Percentiles rank a stretch among this genome's conserved stretches.
Conservation (phyloP, 192 early-diverging fungal genomes). For the Neocallimastix lanati region DNA sequence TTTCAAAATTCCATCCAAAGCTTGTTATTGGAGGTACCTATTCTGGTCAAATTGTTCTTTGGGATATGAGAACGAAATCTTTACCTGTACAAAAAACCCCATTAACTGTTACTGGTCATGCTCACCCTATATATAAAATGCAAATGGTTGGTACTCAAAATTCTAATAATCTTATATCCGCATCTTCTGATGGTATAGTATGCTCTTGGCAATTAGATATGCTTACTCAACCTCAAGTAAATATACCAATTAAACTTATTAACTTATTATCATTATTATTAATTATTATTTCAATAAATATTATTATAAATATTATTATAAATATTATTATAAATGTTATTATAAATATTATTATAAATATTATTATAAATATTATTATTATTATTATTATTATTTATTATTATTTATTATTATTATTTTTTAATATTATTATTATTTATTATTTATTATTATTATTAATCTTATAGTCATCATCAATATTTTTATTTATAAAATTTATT, state of each 20-base stretch:
- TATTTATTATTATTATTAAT: no score
- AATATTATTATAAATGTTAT: no score
- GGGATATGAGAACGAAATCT: slow-evolving; percentile 88
- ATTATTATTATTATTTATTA: not conserved
- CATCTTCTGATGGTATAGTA: slow-evolving; percentile 83
- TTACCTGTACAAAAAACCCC: slow-evolving; percentile 85
- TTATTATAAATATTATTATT: no score
- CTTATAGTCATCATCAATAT: no score
- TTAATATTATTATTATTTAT: not conserved
- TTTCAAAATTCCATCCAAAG: slow-evolving; percentile 85
- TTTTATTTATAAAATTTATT: no score
- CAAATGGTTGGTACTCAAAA: slow-evolving; percentile 85
- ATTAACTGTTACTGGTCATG: slow-evolving; percentile 79
- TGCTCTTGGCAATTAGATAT: slow-evolving; percentile 97
- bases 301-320: no score
- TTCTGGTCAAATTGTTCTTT: slow-evolving; percentile 91
- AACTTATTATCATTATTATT: no score
- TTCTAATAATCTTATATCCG: slow-evolving; percentile 80
- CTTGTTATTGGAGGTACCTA: slow-evolving; percentile 88
- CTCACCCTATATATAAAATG: slow-evolving; percentile 86
- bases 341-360: no score
- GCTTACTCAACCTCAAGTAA: slow-evolving; percentile 80
- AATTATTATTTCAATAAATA: no score
- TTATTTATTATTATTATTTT: not conserved
- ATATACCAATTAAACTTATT: no score